Evolutionary conservation across 2,329 filamentous ascomycete genomes (phyloP), one percentile per base, ranked within the genome.

Genomic region (Epichloe amarillans): DNA sequence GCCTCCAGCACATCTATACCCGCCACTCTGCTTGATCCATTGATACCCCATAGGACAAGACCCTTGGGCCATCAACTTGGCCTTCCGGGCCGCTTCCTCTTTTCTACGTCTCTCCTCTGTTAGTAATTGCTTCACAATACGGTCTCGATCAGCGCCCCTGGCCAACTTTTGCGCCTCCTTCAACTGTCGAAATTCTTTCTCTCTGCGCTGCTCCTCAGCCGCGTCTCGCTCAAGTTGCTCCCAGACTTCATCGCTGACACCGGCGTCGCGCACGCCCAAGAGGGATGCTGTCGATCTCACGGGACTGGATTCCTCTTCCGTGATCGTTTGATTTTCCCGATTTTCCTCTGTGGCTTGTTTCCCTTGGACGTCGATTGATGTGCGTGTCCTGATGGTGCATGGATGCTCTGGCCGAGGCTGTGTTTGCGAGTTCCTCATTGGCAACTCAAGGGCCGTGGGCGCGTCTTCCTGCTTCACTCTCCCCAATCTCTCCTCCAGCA

Each of bases 221-320:
- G 63, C 67, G 61, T 84, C 77, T 1, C 53, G 57, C 53, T 80
- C 70, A 0, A 86, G 74, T 56, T 83, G 76, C 2, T 72, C 64
- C 83, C 82, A 86, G 1, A 78, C 65, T 5, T 64, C 75, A 46
- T 85, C 79, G 4, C 70, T 74, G 0, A 86, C 80, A 0, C 76
- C 76, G 0, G 69, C 61, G 52, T 86, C 83, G 12, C 81, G 72
- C 4, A 57, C 52, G 2, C 50, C 19, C 2, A 30, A 30, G 26
- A 30, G 26, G 26, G 8, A 30, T 30, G 26, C 3, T 30, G 26
- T 30, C 26, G 3, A 23, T 49, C 10, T 48, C 21, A 12, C 45
- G 7, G 11, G 12, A 15, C 33, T n/a, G 23, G 11, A 4, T 12
- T 35, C 6, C 14, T 6, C 19, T 23, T 30, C 11, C 23, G 3